Conservation (phyloP, 2,329 filamentous ascomycete species). For the Spiromastix sp. region DNA sequence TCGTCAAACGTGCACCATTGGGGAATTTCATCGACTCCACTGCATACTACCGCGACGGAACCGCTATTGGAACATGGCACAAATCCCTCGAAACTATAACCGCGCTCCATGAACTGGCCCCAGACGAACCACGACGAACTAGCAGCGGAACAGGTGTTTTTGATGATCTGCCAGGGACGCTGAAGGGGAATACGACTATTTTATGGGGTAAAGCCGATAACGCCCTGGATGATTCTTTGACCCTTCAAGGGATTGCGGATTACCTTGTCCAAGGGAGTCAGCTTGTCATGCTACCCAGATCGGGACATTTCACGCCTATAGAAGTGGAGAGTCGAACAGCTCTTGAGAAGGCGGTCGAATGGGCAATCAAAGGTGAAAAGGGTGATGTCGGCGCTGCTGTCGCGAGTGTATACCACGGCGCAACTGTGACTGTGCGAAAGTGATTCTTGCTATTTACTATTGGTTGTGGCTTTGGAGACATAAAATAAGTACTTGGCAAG, state of each 20-base stretch:
- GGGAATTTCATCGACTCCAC: conserved; percentile 43
- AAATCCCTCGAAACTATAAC: conserved; percentile 42
- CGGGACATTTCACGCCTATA: conserved; percentile 45
- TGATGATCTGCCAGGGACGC: conserved; percentile 34
- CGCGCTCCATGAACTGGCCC: conserved; percentile 34
- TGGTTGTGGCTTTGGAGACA: neutral
- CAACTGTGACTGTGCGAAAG: conserved; percentile 22
- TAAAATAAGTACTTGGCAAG: no score
- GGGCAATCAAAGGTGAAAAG: conserved; percentile 28
- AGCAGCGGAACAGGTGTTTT: conserved; percentile 34
- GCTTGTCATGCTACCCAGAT: conserved; percentile 38
- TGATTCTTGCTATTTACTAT: conserved; percentile 11
- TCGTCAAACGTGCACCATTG: conserved; percentile 27
- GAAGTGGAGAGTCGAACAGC: conserved; percentile 35
- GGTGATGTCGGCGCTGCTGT: conserved; percentile 24
- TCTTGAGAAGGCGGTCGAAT: conserved; percentile 31
- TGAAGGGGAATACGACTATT: conserved; percentile 44
- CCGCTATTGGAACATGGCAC: conserved; percentile 37
- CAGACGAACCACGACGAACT: conserved; percentile 19
- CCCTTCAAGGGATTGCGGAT: conserved; percentile 42
- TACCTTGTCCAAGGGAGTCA: conserved; percentile 42
- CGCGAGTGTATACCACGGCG: conserved; percentile 22
- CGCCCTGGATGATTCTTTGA: conserved; percentile 40
- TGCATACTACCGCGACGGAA: conserved; percentile 44
- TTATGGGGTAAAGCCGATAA: conserved; percentile 44